These are phyloP conservation scores for Datisca glomerata DNA, from an alignment of 306 rosid species.

Conservation along the genomic window DNA sequence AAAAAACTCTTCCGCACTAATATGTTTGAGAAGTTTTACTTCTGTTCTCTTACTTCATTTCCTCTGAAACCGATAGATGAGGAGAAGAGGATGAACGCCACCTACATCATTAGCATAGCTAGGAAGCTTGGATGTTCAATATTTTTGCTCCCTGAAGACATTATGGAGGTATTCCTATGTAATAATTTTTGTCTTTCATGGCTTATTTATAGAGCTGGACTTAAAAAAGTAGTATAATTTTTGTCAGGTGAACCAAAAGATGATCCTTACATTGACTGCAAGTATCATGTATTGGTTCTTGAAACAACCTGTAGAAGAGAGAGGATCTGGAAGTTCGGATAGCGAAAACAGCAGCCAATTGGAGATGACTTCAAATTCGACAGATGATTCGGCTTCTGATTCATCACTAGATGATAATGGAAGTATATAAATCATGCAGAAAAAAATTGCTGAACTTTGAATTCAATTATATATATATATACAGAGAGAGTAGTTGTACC, in stretches of 20 bases:
- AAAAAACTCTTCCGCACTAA: no score
- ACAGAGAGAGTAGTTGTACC: no score
- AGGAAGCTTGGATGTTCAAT: constrained; percentile 97
- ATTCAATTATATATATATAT: no score
- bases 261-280: constrained; percentile 94
- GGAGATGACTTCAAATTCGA: constrained; percentile 70
- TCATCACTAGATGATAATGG: constrained; percentile 69
- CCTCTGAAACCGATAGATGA: constrained; percentile 37
- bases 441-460: no score
- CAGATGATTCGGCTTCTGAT: constrained; percentile 91
- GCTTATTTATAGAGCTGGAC: not conserved
- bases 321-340: constrained; percentile 51
- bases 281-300: constrained; percentile 93
- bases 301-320: constrained; percentile 62
- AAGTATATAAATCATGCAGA: constrained; percentile 23
- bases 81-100: constrained; percentile 92
- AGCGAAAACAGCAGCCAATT: constrained; percentile 69
- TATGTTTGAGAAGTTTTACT: not conserved
- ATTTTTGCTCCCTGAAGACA: constrained; percentile 93
- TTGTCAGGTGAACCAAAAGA: constrained; percentile 87
- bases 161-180: constrained; percentile 47
- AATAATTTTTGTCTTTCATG: not conserved
- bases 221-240: not conserved
- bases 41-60: not conserved
- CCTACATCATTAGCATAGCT: constrained; percentile 93